Evolutionary conservation across 768 basidiomycete species (phyloP).

Genomic region (Tremella yokohamensis): DNA sequence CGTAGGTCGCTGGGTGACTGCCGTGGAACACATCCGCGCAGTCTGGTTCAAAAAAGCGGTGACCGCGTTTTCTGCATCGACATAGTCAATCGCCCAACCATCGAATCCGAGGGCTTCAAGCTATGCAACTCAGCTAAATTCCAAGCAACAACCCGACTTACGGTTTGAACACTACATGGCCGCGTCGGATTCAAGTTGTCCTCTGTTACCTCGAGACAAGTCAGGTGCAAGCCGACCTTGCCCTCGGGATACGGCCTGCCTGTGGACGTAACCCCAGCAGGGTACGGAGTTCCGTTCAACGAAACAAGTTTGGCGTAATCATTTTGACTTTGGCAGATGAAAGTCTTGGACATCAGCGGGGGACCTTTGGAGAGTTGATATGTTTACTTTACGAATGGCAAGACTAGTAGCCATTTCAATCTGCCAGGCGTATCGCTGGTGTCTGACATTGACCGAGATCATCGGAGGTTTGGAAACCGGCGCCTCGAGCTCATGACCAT

Average conservation of each 20-base stretch:
- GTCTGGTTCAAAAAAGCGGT: constrained; percentile 66
- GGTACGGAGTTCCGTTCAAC: constrained; percentile 56
- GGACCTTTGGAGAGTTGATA: neutral
- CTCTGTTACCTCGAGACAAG: constrained; percentile 24
- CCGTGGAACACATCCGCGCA: constrained; percentile 59
- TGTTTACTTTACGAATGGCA: constrained; percentile 63
- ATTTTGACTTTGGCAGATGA: constrained; percentile 76
- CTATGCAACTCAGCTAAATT: constrained; percentile 52
- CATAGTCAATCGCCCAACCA: constrained; percentile 74
- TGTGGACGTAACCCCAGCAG: constrained; percentile 6
- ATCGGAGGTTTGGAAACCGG: constrained; percentile 81
- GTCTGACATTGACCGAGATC: constrained; percentile 66
- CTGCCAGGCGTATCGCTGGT: constrained; percentile 61
- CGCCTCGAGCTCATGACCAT: constrained; percentile 67
- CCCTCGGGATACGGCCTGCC: constrained; percentile 8
- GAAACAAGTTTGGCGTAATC: constrained; percentile 72
- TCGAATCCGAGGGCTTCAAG: constrained; percentile 66
- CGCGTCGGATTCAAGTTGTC: constrained; percentile 21
- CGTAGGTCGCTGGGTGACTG: constrained; percentile 15
- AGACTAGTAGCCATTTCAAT: constrained; percentile 69
- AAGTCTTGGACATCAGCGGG: constrained; percentile 59
- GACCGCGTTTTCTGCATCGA: constrained; percentile 73
- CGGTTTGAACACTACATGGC: constrained; percentile 57
- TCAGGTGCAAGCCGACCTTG: constrained; percentile 23
- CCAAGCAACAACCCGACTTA: constrained; percentile 37